phyloP scores from a whole-genome alignment of 2,329 filamentous ascomycete genomes.

The Apiospora saccharicola region DNA sequence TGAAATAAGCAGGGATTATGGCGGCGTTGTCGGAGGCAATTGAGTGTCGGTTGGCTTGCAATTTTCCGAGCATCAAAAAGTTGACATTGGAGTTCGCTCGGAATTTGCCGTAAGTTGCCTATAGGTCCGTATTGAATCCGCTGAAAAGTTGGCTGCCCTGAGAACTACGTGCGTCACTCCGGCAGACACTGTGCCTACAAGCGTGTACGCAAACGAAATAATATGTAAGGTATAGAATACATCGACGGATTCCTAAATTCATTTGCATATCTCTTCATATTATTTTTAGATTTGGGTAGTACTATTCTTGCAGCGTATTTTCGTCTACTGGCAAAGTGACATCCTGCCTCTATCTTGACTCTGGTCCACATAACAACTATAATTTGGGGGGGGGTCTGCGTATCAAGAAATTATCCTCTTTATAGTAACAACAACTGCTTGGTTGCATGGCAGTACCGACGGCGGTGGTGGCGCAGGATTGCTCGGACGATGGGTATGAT shows the following conservation, averaged over 20 bases:
- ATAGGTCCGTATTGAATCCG: slow-evolving; percentile 3
- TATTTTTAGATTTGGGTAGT: background rate
- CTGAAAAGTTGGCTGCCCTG: slow-evolving; percentile 12
- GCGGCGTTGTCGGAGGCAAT: background rate
- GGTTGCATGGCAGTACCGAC: background rate
- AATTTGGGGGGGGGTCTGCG: background rate
- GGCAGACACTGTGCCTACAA: background rate
- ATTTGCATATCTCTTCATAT: background rate
- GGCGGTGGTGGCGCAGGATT: background rate
- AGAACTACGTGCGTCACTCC: background rate
- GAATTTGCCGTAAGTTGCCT: background rate
- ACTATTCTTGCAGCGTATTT: background rate
- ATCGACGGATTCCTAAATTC: background rate
- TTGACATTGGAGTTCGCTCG: slow-evolving; percentile 4
- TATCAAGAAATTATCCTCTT: background rate
- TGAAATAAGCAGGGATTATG: background rate
- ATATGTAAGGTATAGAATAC: background rate
- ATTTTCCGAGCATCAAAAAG: slow-evolving; percentile 7
- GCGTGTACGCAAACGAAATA: background rate
- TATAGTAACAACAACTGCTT: background rate
- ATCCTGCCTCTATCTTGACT: too few relatives aligned
- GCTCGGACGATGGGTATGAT: background rate
- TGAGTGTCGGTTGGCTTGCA: background rate
- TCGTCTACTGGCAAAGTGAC: too few relatives aligned
- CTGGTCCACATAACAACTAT: too few relatives aligned